Percentiles rank a stretch among this genome's conserved stretches.
Evolutionary conservation across 2,329 filamentous ascomycete species (phyloP).

Genomic region (Grosmannia serpens): DNA sequence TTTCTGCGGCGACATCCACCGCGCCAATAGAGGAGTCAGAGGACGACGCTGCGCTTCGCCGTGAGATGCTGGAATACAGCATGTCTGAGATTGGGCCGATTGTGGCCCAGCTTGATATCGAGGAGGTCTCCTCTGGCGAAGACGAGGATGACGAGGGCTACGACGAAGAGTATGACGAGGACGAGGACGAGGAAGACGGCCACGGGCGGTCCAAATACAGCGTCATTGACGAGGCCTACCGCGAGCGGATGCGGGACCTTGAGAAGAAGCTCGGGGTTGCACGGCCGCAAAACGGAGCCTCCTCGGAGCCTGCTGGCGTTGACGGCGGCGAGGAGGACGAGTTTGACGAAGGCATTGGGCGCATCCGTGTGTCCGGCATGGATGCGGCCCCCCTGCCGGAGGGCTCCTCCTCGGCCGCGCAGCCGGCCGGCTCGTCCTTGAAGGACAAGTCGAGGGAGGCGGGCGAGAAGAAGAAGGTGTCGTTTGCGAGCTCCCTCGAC

Average conservation of each 20-base stretch:
- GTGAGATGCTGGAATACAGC: conserved; percentile 85
- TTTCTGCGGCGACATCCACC: conserved; percentile 36
- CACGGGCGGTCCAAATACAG: conserved; percentile 60
- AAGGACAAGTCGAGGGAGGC: conserved; percentile 2
- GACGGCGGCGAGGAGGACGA: not conserved
- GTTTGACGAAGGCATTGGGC: conserved; percentile 40
- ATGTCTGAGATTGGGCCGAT: conserved; percentile 82
- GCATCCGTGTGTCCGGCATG: conserved; percentile 34
- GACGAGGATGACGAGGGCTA: conserved; percentile 33
- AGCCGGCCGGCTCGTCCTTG: conserved; percentile 2
- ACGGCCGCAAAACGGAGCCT: conserved; percentile 18
- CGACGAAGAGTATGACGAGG: conserved; percentile 27
- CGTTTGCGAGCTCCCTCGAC: conserved; percentile 67
- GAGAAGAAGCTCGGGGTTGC: conserved; percentile 62
- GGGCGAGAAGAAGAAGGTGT: conserved; percentile 54
- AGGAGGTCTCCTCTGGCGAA: conserved; percentile 52
- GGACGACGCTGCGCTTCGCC: conserved; percentile 69
- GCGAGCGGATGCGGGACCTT: conserved; percentile 72
- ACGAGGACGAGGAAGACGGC: conserved; percentile 53
- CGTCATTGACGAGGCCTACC: conserved; percentile 63
- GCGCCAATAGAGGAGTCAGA: conserved; percentile 63
- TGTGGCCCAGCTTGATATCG: conserved; percentile 81
- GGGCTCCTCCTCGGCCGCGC: not conserved
- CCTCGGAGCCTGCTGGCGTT: not conserved
- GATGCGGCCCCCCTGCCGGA: not conserved